These are phyloP conservation scores for Elongisporangium undulatum DNA, from an alignment of 352 stramenopile species.

Conservation along the genomic window DNA sequence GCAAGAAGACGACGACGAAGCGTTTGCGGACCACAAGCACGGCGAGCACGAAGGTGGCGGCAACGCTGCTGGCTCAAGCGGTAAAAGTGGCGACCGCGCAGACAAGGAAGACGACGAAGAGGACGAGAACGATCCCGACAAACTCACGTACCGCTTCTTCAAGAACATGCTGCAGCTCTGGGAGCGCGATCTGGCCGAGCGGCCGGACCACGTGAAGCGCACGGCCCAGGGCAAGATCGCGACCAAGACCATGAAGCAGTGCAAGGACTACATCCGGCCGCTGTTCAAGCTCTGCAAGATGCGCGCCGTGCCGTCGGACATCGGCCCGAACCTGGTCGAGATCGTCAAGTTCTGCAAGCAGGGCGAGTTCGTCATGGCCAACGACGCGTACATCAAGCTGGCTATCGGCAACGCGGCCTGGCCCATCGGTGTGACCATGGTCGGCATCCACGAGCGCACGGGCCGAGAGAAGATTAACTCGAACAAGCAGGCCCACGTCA, in stretches of 20 bases:
- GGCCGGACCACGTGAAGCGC: constrained; percentile 87
- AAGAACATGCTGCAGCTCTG: constrained; percentile 92
- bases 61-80: constrained; percentile 1
- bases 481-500: constrained; percentile 98
- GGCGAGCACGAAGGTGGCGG: constrained; percentile 21
- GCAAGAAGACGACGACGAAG: constrained; percentile 22
- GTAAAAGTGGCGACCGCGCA: constrained; percentile 10
- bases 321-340: constrained; percentile 85
- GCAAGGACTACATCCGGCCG: constrained; percentile 98
- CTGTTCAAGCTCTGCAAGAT: constrained; percentile 97
- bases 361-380: constrained; percentile 93
- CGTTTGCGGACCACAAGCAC: constrained; percentile 4
- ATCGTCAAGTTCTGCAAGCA: constrained; percentile 95
- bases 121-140: constrained; percentile 47
- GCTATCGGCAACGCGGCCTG: constrained; percentile 97
- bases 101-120: constrained; percentile 25
- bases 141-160: constrained; percentile 91
- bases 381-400: constrained; percentile 98
- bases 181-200: constrained; percentile 88
- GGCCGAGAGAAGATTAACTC: constrained; percentile 95
- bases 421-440: constrained; percentile 99
- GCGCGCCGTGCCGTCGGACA: constrained; percentile 83
- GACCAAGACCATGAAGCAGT: constrained; percentile 98
- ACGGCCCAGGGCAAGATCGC: constrained; percentile 92
- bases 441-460: constrained; percentile 97